Conservation (phyloP, 2,329 filamentous ascomycete species). For the Fusarium tanahbumbuense region DNA sequence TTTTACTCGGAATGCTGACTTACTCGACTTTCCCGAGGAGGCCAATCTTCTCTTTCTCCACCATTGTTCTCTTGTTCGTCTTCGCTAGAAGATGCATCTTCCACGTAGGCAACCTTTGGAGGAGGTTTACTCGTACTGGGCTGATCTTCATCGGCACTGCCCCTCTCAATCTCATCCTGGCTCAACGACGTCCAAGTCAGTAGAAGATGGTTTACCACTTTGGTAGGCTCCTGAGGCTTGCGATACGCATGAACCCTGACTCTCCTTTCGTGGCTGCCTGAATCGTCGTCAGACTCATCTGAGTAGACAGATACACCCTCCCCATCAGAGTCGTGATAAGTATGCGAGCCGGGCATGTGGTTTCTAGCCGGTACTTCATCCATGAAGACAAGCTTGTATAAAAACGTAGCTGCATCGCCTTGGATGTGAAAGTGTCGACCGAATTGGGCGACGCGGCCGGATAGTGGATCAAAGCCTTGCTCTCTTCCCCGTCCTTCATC, state of each 20-base stretch:
- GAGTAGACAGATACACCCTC: background rate
- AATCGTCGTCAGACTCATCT: background rate
- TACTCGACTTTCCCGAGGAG: background rate
- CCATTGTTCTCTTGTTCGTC: background rate
- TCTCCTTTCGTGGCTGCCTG: background rate
- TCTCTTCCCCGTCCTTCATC: background rate
- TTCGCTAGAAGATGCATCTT: background rate
- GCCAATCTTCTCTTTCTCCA: background rate
- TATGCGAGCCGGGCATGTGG: no score
- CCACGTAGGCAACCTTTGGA: background rate
- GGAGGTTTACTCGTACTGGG: background rate
- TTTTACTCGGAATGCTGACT: background rate
- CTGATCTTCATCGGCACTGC: background rate
- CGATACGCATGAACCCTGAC: background rate
- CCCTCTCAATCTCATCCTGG: constrained; percentile 12
- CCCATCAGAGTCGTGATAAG: background rate
- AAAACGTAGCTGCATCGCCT: constrained; percentile 31
- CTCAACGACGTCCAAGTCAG: constrained; percentile 27
- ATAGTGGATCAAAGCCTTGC: background rate
- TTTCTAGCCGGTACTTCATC: background rate
- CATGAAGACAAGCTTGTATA: constrained; percentile 26
- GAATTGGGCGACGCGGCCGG: background rate
- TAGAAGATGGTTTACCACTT: constrained; percentile 17
- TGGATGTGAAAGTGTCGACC: constrained; percentile 19
- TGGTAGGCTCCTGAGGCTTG: background rate